Evolutionary conservation across 352 stramenopile species (phyloP), one percentile per base, ranked within the genome.

Genomic region (Pythium scleroteichum): DNA sequence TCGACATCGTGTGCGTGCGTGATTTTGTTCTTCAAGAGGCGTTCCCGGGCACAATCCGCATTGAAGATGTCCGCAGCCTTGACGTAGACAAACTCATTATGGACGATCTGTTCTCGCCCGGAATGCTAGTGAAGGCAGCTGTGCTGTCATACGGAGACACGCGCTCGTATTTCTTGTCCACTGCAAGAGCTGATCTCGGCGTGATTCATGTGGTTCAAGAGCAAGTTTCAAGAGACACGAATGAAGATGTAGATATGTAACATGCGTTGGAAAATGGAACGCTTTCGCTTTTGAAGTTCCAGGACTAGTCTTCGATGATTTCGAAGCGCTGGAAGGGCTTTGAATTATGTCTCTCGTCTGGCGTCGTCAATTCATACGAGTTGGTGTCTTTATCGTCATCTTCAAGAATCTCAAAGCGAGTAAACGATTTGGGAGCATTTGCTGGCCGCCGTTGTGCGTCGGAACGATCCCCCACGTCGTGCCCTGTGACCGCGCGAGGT

Each of bases 91-190:
- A 91, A 63, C 64, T 94, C 29, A 72, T 86, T 52, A 74, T 94
- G 49, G 85, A 94, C 55, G 76, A 90, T 33, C 68, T 92, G 26
- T 92, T 94, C 59, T 73, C 69, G 22, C 79, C 81, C 2, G 76
- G 72, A 13, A 76, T 84, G 72, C 78, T 94, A 41, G 71, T 94
- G 26, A 90, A 92, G 58, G 85, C 85, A 12, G 66, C 69, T 27
- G 85, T 94, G 67, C 78, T 94, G 29, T 94, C 85, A n/a, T 91
- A 91, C 23, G 85, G 85, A 19, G 83, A 94, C 67, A 89, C 79
- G n/a, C 79, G 83, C 7, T 92, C 85, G 6, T 94, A 93, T 71
- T 94, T 92, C 53, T 62, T 94, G 0, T 93, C 83, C 6, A 94
- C 83, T 26, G 82, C 85, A 19, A 86, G 85, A 51, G 29, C 78